These are phyloP conservation scores for Torulaspora delbrueckii DNA, from an alignment of 805 yeast genomes.

Conservation along the genomic window DNA sequence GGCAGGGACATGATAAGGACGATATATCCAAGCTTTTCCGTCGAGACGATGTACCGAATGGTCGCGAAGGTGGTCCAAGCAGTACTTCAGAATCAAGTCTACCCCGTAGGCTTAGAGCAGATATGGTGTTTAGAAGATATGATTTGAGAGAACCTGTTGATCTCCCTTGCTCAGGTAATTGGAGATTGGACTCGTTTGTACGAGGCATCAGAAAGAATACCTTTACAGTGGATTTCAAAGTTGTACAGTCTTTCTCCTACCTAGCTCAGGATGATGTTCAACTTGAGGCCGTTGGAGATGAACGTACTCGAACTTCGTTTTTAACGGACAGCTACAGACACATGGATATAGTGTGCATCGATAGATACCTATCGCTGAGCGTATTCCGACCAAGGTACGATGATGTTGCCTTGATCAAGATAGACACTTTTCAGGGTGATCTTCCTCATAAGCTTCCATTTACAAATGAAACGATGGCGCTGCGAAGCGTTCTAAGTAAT, in stretches of 20 bases:
- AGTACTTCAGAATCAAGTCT: conserved; percentile 9
- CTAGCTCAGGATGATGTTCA: conserved; percentile 3
- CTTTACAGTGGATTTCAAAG: conserved; percentile 21
- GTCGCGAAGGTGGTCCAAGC: conserved; percentile 4
- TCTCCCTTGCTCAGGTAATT: conserved; percentile 11
- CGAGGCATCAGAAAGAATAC: conserved; percentile 20
- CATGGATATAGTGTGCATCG: conserved; percentile 26
- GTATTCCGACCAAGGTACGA: conserved; percentile 25
- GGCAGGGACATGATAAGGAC: conserved; percentile 18
- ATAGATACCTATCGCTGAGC: conserved; percentile 16
- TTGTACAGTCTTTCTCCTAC: conserved; percentile 13
- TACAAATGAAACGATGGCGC: neutral
- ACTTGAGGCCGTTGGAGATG: conserved; percentile 5
- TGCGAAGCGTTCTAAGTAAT: conserved; percentile 9
- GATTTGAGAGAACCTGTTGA: conserved; percentile 13
- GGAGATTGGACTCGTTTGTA: conserved; percentile 19
- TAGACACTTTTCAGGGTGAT: conserved; percentile 16
- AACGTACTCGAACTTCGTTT: conserved; percentile 19
- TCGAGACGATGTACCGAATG: conserved; percentile 3
- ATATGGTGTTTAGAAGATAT: conserved; percentile 9
- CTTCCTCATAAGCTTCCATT: neutral
- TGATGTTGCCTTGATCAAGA: conserved; percentile 18
- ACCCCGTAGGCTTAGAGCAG: conserved; percentile 9
- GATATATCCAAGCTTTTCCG: conserved; percentile 16
- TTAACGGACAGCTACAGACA: conserved; percentile 24